A percentile compares a stretch with the other conserved stretches of the same genome.
These are phyloP conservation scores for Botrytis byssoidea DNA, from an alignment of 2,329 filamentous ascomycete species.

Conservation along the genomic window DNA sequence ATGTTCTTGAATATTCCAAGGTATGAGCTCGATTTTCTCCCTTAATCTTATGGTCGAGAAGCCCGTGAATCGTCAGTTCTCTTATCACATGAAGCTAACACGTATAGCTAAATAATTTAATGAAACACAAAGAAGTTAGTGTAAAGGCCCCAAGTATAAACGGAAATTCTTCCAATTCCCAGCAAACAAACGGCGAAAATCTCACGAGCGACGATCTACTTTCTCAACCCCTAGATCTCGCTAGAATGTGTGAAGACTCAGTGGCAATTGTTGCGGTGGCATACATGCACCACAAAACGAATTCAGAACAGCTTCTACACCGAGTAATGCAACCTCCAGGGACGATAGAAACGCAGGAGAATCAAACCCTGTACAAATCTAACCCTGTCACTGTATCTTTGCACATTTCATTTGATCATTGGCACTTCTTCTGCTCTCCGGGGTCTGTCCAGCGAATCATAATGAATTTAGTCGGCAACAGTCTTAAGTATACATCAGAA, in stretches of 20 bases:
- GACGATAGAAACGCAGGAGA: not conserved
- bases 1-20: slow-evolving; percentile 45
- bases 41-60: too few relatives aligned
- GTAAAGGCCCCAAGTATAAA: not conserved
- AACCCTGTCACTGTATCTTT: slow-evolving; percentile 18
- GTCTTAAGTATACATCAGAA: slow-evolving; percentile 56
- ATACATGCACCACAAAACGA: slow-evolving; percentile 16
- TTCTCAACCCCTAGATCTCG: slow-evolving; percentile 21
- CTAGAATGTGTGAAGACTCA: slow-evolving; percentile 23
- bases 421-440: slow-evolving; percentile 47
- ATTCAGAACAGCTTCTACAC: not conserved
- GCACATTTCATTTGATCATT: slow-evolving; percentile 22
- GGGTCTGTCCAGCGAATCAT: slow-evolving; percentile 50
- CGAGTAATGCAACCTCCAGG: slow-evolving; percentile 17
- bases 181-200: not conserved
- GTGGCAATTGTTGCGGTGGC: slow-evolving; percentile 20
- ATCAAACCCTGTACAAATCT: not conserved
- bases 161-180: not conserved
- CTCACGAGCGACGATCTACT: not conserved
- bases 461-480: slow-evolving; percentile 61
- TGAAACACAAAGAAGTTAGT: not conserved
- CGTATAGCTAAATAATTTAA: slow-evolving; percentile 10
- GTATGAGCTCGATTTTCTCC: slow-evolving; percentile 37
- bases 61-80: too few relatives aligned
- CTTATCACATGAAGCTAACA: not conserved